A percentile compares a stretch with the other conserved stretches of the same genome.
phyloP scores from a whole-genome alignment of 1,139 yeast species.

The Yamadazyma conglobata region DNA sequence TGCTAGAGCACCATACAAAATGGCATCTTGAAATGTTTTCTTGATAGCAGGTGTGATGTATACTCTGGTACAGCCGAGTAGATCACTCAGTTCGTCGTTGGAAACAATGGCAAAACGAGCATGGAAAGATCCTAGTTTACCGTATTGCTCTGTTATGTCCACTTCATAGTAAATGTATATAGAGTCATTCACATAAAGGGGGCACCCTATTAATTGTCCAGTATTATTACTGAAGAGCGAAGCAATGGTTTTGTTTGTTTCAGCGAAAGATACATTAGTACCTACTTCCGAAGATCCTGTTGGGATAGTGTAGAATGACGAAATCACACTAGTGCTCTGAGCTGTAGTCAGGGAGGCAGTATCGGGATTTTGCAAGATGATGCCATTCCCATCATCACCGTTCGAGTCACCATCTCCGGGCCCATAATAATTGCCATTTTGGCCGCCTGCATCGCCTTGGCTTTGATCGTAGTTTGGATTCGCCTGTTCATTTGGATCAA shows the following conservation, averaged over 20 bases:
- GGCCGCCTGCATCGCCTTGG: too few relatives aligned
- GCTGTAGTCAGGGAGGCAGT: too few relatives aligned
- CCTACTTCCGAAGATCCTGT: too few relatives aligned
- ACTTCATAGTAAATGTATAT: slow-evolving; percentile 38
- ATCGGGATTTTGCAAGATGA: too few relatives aligned
- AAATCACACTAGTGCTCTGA: too few relatives aligned
- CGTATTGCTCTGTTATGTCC: slow-evolving; percentile 30
- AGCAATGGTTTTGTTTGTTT: slow-evolving; percentile 18
- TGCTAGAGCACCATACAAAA: slow-evolving; percentile 38
- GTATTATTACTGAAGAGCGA: slow-evolving; percentile 25
- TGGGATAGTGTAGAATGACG: too few relatives aligned
- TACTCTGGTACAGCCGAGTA: slow-evolving; percentile 47
- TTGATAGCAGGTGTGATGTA: slow-evolving; percentile 49
- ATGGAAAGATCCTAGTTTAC: slow-evolving; percentile 41
- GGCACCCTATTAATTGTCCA: slow-evolving; percentile 35
- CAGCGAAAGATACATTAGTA: slow-evolving; percentile 10
- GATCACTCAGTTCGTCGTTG: slow-evolving; percentile 28
- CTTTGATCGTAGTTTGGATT: too few relatives aligned
- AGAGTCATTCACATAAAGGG: slow-evolving; percentile 40
- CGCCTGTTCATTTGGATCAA: neutral
- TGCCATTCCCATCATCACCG: too few relatives aligned
- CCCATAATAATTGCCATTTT: too few relatives aligned
- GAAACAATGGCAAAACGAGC: slow-evolving; percentile 38
- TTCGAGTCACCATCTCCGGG: too few relatives aligned
- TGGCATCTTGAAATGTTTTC: slow-evolving; percentile 27